A percentile compares a stretch with the other conserved stretches of the same genome.
Conservation (phyloP, 2,329 filamentous ascomycete genomes). For the Trichoderma brevicompactum region DNA sequence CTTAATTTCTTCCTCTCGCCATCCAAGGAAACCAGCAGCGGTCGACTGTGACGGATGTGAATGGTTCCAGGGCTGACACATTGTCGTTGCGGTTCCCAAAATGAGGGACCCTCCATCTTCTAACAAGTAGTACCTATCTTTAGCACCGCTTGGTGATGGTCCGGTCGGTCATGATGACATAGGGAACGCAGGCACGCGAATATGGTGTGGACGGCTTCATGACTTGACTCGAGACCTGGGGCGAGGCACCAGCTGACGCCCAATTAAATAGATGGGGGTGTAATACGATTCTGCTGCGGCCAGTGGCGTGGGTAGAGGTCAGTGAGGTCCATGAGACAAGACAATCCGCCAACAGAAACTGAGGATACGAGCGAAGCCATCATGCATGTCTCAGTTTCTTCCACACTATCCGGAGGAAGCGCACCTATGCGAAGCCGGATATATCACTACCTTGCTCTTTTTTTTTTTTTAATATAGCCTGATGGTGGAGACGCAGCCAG, state of each 20-base stretch:
- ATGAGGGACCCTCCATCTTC: slow-evolving; percentile 12
- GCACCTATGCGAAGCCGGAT: slow-evolving; percentile 20
- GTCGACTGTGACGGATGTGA: background rate
- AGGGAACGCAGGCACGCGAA: background rate
- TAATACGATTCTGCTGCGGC: slow-evolving; percentile 28
- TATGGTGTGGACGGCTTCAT: slow-evolving; percentile 19
- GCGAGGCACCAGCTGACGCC: slow-evolving; percentile 30
- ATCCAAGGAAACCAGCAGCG: background rate
- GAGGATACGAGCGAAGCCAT: slow-evolving; percentile 32
- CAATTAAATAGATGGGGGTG: slow-evolving; percentile 22
- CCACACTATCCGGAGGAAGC: slow-evolving; percentile 26
- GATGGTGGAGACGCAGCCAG: background rate
- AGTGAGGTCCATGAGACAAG: slow-evolving; percentile 3
- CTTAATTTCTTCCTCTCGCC: background rate
- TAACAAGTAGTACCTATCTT: slow-evolving; percentile 9
- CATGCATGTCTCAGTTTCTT: slow-evolving; percentile 37
- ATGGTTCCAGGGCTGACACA: slow-evolving; percentile 6
- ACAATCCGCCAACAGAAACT: slow-evolving; percentile 27
- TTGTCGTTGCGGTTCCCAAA: slow-evolving; percentile 9
- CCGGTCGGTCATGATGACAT: slow-evolving; percentile 24
- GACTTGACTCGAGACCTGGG: slow-evolving; percentile 10
- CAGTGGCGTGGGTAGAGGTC: slow-evolving; percentile 26
- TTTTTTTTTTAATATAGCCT: background rate
- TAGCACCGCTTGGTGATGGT: slow-evolving; percentile 20
- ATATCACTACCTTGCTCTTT: slow-evolving; percentile 10